Base-by-base conservation (phyloP, 2,329 filamentous ascomycete genomes). In the Phialophora chinensis region DNA sequence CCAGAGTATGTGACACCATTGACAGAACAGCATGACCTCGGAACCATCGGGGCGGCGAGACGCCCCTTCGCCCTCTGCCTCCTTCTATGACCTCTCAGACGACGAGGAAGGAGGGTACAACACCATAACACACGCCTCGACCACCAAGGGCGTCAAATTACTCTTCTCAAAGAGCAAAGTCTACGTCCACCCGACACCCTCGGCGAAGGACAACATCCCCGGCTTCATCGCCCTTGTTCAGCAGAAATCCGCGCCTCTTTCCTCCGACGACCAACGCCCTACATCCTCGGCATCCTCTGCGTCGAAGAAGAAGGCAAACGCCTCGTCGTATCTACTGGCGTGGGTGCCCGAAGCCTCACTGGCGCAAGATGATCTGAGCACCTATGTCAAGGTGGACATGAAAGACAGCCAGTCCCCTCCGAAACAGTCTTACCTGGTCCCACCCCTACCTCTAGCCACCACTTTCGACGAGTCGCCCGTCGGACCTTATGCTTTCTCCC, bases 81-180 rank as follows among this genome's bases (percentile, higher is more conserved):
- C 92, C 74, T 95, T 94, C 83, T 97, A 97, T 83, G 94, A 94
- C 75, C 84, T 98, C 84, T 97, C 92, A 79, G 96, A 99, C 82
- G 93, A 97, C 75, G 93, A 97, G 70, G 95, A 98, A 79, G 91
- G 90, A 72, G 95, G 91, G 53, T 99, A 99, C 81, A 91, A 96
- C 77, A 98, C 93, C 20, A 92, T 99, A 74, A 90, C 92, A 4
- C 91, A 96, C 75, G 87, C 88, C 3, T 87, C 86, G 72, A 88
- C 88, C 2, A 90, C 91, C 0, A 87, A 87, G 71, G 95, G 94
- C 1, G 95, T 99, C 54, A 99, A 98, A 80, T 83, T 99, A 35
- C 84, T 99, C 14, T 97, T 91, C 75, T 94, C 93, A 23, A 99
- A 99, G 82, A 97, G 93, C 89, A 99, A 98, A 85, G 95, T 99